These are phyloP conservation scores for Rutstroemia sp. DNA, from an alignment of 2,329 filamentous ascomycete species.

Conservation along the genomic window DNA sequence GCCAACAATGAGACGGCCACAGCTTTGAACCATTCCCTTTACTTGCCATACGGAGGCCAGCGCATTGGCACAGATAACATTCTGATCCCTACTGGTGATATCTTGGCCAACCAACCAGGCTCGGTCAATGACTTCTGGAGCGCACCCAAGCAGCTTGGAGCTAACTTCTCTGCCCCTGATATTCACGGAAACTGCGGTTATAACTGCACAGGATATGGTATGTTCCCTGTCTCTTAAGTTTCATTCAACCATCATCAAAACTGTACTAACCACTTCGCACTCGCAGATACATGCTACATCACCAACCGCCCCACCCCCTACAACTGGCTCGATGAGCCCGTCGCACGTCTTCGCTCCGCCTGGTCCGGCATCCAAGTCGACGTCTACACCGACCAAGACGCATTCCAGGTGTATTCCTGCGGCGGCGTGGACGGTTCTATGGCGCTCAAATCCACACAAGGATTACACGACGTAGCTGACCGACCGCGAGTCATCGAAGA, in stretches of 20 bases:
- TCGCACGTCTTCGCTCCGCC: slow-evolving; percentile 60
- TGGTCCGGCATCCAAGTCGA: slow-evolving; percentile 82
- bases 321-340: slow-evolving; percentile 56
- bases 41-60: slow-evolving; percentile 65
- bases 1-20: slow-evolving; percentile 61
- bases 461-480: slow-evolving; percentile 44
- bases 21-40: slow-evolving; percentile 64
- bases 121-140: slow-evolving; percentile 80
- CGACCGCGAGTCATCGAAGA: slow-evolving; percentile 59
- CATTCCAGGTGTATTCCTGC: slow-evolving; percentile 85
- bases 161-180: slow-evolving; percentile 55
- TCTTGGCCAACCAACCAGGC: slow-evolving; percentile 59
- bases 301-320: slow-evolving; percentile 55
- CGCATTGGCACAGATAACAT: slow-evolving; percentile 63
- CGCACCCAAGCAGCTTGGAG: slow-evolving; percentile 69
- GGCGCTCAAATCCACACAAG: slow-evolving; percentile 64
- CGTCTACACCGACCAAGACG: slow-evolving; percentile 75
- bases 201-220: slow-evolving; percentile 79
- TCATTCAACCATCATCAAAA: slow-evolving; percentile 25
- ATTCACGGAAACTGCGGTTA: slow-evolving; percentile 69
- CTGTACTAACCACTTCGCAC: slow-evolving; percentile 40
- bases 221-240: slow-evolving; percentile 21
- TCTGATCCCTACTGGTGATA: slow-evolving; percentile 67
- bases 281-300: slow-evolving; percentile 58
- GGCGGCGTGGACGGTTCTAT: slow-evolving; percentile 64